Conservation (phyloP, 495 filamentous ascomycete species). For the Neurospora discreta region DNA sequence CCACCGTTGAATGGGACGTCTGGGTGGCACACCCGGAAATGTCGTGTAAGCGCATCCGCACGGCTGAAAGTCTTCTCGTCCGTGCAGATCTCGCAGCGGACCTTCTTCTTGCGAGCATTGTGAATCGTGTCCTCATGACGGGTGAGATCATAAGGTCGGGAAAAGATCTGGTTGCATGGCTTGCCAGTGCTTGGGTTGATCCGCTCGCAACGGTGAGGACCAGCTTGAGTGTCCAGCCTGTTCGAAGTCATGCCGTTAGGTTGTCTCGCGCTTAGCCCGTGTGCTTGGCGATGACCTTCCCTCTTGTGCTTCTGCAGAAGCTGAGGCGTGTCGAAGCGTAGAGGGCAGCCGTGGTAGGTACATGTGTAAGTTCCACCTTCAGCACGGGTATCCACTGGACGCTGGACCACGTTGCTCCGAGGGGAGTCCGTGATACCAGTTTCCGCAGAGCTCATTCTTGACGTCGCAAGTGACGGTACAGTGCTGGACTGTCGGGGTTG, state of each 20-base stretch:
- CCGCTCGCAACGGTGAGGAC: constrained; percentile 80
- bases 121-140: constrained; percentile 97
- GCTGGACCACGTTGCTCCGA: constrained; percentile 24
- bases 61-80: constrained; percentile 95
- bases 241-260: not conserved
- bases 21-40: constrained; percentile 84
- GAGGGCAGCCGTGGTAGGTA: constrained; percentile 81
- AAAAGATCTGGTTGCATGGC: constrained; percentile 93
- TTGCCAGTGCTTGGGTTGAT: constrained; percentile 94
- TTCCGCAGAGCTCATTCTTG: constrained; percentile 32
- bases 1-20: constrained; percentile 65
- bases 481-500: constrained; percentile 33
- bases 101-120: constrained; percentile 87
- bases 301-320: constrained; percentile 93
- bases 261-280: constrained; percentile 17
- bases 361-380: constrained; percentile 89
- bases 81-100: constrained; percentile 88
- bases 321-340: constrained; percentile 75
- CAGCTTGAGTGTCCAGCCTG: constrained; percentile 54
- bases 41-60: constrained; percentile 81
- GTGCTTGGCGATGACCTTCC: constrained; percentile 71
- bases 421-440: constrained; percentile 19
- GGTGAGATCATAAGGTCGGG: constrained; percentile 94
- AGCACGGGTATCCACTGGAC: constrained; percentile 53
- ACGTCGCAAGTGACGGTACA: constrained; percentile 32